A percentile compares a stretch with the other conserved stretches of the same genome.
Conservation (phyloP, 306 rosid genomes). For the Trifolium repens region DNA sequence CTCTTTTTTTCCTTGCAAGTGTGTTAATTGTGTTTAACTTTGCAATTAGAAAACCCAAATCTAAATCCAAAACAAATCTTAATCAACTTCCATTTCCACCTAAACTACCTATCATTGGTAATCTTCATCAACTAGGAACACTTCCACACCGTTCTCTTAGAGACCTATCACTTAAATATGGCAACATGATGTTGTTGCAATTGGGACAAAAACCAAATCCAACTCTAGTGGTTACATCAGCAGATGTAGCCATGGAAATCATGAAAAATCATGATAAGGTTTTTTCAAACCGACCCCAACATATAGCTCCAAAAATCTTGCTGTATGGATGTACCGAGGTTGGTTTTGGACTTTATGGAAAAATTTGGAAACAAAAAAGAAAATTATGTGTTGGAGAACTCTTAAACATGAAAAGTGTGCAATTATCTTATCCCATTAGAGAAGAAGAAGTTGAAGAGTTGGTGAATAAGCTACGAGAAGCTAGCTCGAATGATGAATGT, state of each 20-base stretch:
- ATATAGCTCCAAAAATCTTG: slow-evolving; percentile 33
- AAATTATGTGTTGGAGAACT: slow-evolving; percentile 33
- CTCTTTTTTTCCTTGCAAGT: not conserved
- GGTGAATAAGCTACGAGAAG: slow-evolving; percentile 34
- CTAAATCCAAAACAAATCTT: slow-evolving; percentile 32
- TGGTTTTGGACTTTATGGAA: slow-evolving; percentile 39
- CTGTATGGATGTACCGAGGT: slow-evolving; percentile 37
- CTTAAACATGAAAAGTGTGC: slow-evolving; percentile 38
- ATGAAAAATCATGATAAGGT: slow-evolving; percentile 33
- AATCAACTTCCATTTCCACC: slow-evolving; percentile 47
- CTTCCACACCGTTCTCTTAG: slow-evolving; percentile 41
- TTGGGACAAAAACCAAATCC: slow-evolving; percentile 40
- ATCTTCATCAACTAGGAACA: slow-evolving; percentile 51
- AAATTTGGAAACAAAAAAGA: slow-evolving; percentile 44
- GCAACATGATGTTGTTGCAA: slow-evolving; percentile 38
- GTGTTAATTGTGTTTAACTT: slow-evolving; percentile 15
- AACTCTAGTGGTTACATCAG: slow-evolving; percentile 45
- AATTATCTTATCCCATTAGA: slow-evolving; percentile 16
- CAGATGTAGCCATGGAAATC: slow-evolving; percentile 29
- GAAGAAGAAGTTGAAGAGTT: slow-evolving; percentile 46
- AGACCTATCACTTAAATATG: slow-evolving; percentile 31
- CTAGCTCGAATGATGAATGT: not conserved
- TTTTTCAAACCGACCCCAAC: slow-evolving; percentile 42
- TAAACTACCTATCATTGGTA: slow-evolving; percentile 49
- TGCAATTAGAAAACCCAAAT: slow-evolving; percentile 18